Evolutionary conservation across 2,329 filamentous ascomycete species (phyloP).

Genomic region (Botryotinia convoluta): DNA sequence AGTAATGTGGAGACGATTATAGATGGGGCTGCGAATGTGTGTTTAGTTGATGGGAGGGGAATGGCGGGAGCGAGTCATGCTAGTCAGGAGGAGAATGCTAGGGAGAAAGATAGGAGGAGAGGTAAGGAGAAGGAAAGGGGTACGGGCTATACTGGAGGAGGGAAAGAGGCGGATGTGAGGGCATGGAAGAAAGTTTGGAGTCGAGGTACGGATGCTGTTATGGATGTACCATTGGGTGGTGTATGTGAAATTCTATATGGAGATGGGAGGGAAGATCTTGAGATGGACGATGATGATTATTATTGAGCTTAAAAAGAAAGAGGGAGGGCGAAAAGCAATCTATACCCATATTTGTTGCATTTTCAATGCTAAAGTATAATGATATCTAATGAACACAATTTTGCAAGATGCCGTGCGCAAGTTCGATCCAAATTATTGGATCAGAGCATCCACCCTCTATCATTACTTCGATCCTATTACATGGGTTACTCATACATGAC

Average conservation of each 20-base stretch:
- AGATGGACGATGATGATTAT: conserved; percentile 8
- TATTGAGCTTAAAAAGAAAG: background rate
- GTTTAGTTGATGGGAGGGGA: conserved; percentile 73
- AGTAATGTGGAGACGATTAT: conserved; percentile 83
- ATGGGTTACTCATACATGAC: background rate
- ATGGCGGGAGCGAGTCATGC: conserved; percentile 41
- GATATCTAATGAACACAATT: background rate
- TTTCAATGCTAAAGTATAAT: background rate
- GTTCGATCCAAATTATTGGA: background rate
- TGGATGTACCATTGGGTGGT: conserved; percentile 93
- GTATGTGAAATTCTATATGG: conserved; percentile 95
- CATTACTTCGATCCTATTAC: background rate
- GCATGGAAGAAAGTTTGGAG: conserved; percentile 87
- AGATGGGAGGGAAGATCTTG: conserved; percentile 40
- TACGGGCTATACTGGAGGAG: conserved; percentile 36
- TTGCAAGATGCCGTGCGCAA: background rate
- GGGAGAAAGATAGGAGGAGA: conserved; percentile 39
- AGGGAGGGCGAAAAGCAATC: background rate
- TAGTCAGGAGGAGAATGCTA: conserved; percentile 22
- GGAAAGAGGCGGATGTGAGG: conserved; percentile 29
- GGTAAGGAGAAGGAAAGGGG: conserved; percentile 22
- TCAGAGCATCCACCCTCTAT: background rate
- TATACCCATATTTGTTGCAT: background rate
- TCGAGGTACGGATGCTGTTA: conserved; percentile 90
- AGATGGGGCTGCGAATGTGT: conserved; percentile 83